Conservation (phyloP, 2,329 filamentous ascomycete genomes). For the Aspergillus sp. region DNA sequence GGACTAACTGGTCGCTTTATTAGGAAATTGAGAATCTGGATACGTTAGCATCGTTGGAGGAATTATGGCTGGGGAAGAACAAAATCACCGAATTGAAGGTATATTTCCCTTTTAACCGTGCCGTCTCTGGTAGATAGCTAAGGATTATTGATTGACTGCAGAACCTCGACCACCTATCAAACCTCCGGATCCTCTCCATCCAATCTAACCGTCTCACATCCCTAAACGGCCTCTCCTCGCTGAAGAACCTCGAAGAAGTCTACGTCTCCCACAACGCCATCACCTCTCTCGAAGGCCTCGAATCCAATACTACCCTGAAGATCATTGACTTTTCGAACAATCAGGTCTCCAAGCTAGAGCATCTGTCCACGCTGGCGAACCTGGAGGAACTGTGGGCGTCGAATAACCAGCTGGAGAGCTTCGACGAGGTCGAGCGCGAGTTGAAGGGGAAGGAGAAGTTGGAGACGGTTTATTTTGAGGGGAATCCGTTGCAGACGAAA, state of each 20-base stretch:
- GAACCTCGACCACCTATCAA: constrained; percentile 64
- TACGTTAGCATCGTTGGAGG: constrained; percentile 64
- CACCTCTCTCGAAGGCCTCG: constrained; percentile 64
- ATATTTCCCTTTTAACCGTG: not conserved
- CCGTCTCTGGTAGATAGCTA: no score
- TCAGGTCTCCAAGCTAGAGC: constrained; percentile 64
- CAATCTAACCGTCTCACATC: constrained; percentile 87
- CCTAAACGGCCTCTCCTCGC: constrained; percentile 64
- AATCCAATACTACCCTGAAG: constrained; percentile 57
- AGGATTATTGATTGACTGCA: constrained; percentile 10
- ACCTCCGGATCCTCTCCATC: constrained; percentile 80
- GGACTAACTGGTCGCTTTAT: constrained; percentile 4
- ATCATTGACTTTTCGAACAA: constrained; percentile 89
- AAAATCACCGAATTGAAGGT: constrained; percentile 78
- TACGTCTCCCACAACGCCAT: constrained; percentile 96
- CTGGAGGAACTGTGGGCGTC: constrained; percentile 93
- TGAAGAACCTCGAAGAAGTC: constrained; percentile 75
- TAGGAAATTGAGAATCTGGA: constrained; percentile 77
- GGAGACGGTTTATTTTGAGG: constrained; percentile 92
- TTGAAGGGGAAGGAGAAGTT: constrained; percentile 70
- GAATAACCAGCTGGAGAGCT: constrained; percentile 72
- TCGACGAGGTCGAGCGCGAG: constrained; percentile 69
- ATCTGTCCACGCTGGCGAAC: constrained; percentile 58
- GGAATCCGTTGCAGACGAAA: constrained; percentile 75
- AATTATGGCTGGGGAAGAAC: constrained; percentile 93